Percentiles rank a stretch among this genome's conserved stretches.
Evolutionary conservation across 768 basidiomycete species (phyloP).

Genomic region (Collybiopsis luxurians): DNA sequence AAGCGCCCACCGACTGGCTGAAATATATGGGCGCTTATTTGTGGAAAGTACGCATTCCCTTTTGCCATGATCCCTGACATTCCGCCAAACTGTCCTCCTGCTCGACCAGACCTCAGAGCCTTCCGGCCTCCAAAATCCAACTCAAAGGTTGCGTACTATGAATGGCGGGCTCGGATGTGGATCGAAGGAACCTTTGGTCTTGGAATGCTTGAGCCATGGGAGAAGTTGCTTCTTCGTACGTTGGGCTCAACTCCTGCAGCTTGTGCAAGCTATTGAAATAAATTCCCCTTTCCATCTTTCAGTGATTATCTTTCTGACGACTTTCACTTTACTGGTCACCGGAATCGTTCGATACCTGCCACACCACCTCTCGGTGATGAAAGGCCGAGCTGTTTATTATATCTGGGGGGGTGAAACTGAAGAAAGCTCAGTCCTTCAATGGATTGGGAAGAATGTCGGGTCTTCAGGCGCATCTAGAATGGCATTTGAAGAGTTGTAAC

Average conservation of each 20-base stretch:
- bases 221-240: conserved; percentile 60
- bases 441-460: conserved; percentile 13
- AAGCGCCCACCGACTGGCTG: no score
- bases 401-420: conserved; percentile 50
- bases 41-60: no score
- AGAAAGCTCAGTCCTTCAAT: conserved; percentile 20
- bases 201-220: conserved; percentile 66
- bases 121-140: conserved; percentile 14
- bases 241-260: no score
- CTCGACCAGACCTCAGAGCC: conserved; percentile 13
- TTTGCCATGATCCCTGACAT: conserved; percentile 8
- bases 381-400: conserved; percentile 58
- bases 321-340: conserved; percentile 44
- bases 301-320: conserved; percentile 40
- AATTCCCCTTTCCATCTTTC: conserved; percentile 8
- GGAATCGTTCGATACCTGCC: conserved; percentile 59
- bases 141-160: conserved; percentile 14
- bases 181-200: conserved; percentile 60
- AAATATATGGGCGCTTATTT: no score
- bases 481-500: neutral
- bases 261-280: no score
- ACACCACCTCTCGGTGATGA: conserved; percentile 49
- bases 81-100: neutral
- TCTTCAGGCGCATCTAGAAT: neutral
- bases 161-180: conserved; percentile 56